Base-by-base conservation (phyloP, 768 basidiomycete genomes). In the Pleurotus giganteus region DNA sequence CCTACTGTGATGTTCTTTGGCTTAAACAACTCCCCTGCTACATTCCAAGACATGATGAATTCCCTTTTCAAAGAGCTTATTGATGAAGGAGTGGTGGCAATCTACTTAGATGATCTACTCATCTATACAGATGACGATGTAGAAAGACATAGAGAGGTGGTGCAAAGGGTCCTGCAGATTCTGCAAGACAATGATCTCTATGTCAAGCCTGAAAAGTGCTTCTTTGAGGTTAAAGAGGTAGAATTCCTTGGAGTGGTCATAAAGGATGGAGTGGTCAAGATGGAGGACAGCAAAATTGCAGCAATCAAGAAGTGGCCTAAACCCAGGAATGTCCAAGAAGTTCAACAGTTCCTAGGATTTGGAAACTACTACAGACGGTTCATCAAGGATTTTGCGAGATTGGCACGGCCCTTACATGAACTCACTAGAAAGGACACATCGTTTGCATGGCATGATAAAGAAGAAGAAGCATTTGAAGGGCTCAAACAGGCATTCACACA, bases 271-370 rank as follows among this genome's bases (percentile, higher is more conserved):
- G 8, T 50, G 1, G 42, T 70, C 13, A 3, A 43, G 4, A 76
- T 75, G 72, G 68, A 73, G 36, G 60, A 62, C 0, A 41, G 52
- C 3, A 76, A 76, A 52, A 57, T 75, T 1, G 17, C 61, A 1
- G 65, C 62, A 0, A 58, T 76, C 4, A 2, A 21, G 0, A 43
- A 62, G 0, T 76, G 65, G 71, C 72, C 67, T 0, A 49, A n/a
- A 0, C 73, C 73, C 0, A 54, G n/a, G 24, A 65, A 37, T 13
- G 59, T 4, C 74, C n/a, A n/a, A n/a, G n/a, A n/a, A n/a, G n/a
- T n/a, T n/a, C n/a, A n/a, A n/a, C n/a, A n/a, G n/a, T n/a, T 81
- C 54, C 56, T 78, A 0, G 72, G 77, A 0, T 79, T 80, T 32
- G 27, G 56, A 0, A 74, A 74, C 32, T 77, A 70, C 54, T 77